A percentile compares a stretch with the other conserved stretches of the same genome.
phyloP scores from a whole-genome alignment of 805 yeast genomes.

The Vanderwaltozyma tropicalis region DNA sequence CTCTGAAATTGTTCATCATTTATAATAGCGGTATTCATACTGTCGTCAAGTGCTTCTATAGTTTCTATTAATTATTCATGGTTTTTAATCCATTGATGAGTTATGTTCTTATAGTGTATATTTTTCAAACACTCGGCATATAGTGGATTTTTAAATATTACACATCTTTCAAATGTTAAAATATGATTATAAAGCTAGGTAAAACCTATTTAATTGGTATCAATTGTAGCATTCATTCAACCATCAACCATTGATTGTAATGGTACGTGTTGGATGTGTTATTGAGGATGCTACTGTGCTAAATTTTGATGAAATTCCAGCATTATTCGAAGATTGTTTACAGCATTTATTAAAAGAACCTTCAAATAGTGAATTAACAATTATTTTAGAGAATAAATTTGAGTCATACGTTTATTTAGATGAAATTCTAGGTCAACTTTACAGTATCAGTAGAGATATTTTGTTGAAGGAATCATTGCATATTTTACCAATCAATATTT shows the following conservation, averaged over 20 bases:
- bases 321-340: constrained; percentile 4
- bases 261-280: constrained; percentile 13
- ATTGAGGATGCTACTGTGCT: constrained; percentile 6
- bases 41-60: not conserved
- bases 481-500: constrained; percentile 19
- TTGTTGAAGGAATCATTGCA: constrained; percentile 9
- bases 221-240: too few relatives aligned
- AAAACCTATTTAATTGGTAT: too few relatives aligned
- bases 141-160: too few relatives aligned
- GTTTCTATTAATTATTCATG: constrained; percentile 37
- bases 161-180: too few relatives aligned
- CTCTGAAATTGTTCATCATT: constrained; percentile 35
- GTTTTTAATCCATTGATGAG: not conserved
- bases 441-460: constrained; percentile 20
- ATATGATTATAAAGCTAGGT: too few relatives aligned
- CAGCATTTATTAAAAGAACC: not conserved
- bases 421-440: constrained; percentile 19
- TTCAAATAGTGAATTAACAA: constrained; percentile 8
- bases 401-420: constrained; percentile 17
- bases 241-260: too few relatives aligned
- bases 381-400: constrained; percentile 14
- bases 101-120: too few relatives aligned
- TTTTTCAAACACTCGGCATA: too few relatives aligned
- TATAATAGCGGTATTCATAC: not conserved
- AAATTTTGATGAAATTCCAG: constrained; percentile 4